Conservation (phyloP, 1,284 basidiomycete species). For the Fomitopsis pinicola region DNA sequence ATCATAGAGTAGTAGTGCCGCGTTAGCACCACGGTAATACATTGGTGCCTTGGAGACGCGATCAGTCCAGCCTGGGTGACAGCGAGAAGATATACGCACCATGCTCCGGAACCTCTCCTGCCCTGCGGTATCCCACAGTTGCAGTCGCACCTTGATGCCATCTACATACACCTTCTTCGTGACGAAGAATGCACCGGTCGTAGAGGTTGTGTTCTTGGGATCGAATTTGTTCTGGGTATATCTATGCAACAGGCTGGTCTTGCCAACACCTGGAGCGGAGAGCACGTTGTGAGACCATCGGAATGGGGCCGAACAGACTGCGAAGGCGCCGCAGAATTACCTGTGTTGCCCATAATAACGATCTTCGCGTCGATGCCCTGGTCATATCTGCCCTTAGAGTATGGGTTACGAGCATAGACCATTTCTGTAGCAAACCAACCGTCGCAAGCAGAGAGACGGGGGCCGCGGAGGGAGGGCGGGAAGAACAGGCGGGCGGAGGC, state of each 20-base stretch:
- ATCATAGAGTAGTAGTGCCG: constrained; percentile 95
- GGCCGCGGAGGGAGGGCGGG: constrained; percentile 19
- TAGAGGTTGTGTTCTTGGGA: constrained; percentile 82
- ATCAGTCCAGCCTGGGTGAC: constrained; percentile 4
- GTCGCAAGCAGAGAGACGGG: constrained; percentile 13
- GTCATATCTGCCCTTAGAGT: constrained; percentile 63
- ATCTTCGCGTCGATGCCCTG: constrained; percentile 93
- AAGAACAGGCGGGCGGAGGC: constrained; percentile 15
- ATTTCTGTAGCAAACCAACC: constrained; percentile 27
- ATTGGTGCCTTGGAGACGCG: constrained; percentile 76
- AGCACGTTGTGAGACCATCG: neutral
- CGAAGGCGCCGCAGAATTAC: constrained; percentile 34
- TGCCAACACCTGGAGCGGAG: constrained; percentile 72
- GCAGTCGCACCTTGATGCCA: constrained; percentile 82
- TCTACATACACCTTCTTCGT: constrained; percentile 91
- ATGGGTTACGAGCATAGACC: constrained; percentile 47
- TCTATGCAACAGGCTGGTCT: constrained; percentile 90
- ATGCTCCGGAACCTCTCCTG: constrained; percentile 95
- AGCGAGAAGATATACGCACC: constrained; percentile 42
- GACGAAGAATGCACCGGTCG: constrained; percentile 93
- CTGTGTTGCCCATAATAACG: constrained; percentile 94
- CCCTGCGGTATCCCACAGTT: constrained; percentile 96
- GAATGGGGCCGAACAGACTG: neutral
- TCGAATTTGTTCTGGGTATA: constrained; percentile 92
- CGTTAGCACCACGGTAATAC: constrained; percentile 98